A percentile compares a stretch with the other conserved stretches of the same genome.
These are phyloP conservation scores for Usnea hakonensis DNA, from an alignment of 495 filamentous ascomycete genomes.

Conservation along the genomic window DNA sequence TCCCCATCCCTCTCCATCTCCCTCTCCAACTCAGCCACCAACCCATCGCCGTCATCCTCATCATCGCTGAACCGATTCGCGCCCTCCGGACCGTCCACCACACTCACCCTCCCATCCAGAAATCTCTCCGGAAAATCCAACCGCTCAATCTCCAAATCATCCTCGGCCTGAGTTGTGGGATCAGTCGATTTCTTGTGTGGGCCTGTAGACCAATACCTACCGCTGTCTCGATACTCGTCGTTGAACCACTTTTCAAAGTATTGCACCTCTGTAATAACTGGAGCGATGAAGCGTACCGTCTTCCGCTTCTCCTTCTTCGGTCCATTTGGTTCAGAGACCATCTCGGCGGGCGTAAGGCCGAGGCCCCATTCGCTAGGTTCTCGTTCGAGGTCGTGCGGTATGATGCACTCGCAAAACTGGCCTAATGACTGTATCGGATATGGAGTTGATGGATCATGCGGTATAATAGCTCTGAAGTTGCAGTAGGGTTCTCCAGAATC, in stretches of 20 bases:
- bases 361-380: neutral
- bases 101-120: too few relatives aligned
- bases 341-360: neutral
- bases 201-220: neutral
- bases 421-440: neutral
- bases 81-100: too few relatives aligned
- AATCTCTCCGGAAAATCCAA: neutral
- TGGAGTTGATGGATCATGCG: neutral
- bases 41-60: too few relatives aligned
- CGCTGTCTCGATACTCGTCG: neutral
- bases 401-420: neutral
- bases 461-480: neutral
- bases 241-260: neutral
- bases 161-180: neutral
- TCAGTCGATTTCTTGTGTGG: neutral
- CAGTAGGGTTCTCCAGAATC: neutral
- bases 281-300: neutral
- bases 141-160: neutral
- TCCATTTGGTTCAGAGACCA: neutral
- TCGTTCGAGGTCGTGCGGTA: neutral
- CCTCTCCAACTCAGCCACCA: neutral
- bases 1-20: neutral
- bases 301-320: neutral
- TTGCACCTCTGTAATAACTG: neutral
- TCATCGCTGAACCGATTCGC: too few relatives aligned